A percentile compares a stretch with the other conserved stretches of the same genome.
These are phyloP conservation scores for Auricularia sp. DNA, from an alignment of 768 basidiomycete genomes.

Conservation along the genomic window DNA sequence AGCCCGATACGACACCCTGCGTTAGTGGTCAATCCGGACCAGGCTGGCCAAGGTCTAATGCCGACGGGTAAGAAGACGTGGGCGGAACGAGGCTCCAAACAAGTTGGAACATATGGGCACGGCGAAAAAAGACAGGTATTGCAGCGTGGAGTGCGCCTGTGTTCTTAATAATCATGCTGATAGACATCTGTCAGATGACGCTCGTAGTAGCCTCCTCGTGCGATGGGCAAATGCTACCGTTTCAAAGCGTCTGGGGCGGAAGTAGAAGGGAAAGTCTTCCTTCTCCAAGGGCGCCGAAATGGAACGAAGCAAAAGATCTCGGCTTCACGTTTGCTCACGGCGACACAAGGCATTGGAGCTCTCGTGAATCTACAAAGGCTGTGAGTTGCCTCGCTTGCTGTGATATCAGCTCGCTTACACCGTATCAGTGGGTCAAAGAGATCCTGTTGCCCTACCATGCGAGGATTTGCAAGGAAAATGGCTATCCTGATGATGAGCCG, in stretches of 20 bases:
- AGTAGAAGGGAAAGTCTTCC: slow-evolving; percentile 15
- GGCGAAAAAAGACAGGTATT: slow-evolving; percentile 19
- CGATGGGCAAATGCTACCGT: slow-evolving; percentile 21
- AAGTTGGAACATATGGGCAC: slow-evolving; percentile 18
- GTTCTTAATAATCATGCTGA: neutral
- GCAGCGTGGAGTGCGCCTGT: neutral
- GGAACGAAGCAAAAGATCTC: neutral
- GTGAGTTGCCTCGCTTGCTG: neutral
- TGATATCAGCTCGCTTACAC: neutral
- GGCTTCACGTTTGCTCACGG: neutral
- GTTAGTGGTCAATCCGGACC: slow-evolving; percentile 17
- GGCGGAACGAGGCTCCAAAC: slow-evolving; percentile 11
- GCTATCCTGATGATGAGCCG: slow-evolving; percentile 10
- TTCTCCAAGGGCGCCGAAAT: neutral
- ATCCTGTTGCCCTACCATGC: neutral
- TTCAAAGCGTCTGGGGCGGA: slow-evolving; percentile 23
- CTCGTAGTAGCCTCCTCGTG: slow-evolving; percentile 18
- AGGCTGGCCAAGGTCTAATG: slow-evolving; percentile 15
- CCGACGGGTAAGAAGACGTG: slow-evolving; percentile 13
- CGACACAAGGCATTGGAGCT: neutral
- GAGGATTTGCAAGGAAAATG: neutral
- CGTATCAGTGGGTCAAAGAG: neutral
- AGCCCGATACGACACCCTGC: slow-evolving; percentile 5
- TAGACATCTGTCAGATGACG: slow-evolving; percentile 8
- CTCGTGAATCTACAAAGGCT: neutral